phyloP scores from a whole-genome alignment of 1,139 yeast species.

The Yamadazyma siamensis region DNA sequence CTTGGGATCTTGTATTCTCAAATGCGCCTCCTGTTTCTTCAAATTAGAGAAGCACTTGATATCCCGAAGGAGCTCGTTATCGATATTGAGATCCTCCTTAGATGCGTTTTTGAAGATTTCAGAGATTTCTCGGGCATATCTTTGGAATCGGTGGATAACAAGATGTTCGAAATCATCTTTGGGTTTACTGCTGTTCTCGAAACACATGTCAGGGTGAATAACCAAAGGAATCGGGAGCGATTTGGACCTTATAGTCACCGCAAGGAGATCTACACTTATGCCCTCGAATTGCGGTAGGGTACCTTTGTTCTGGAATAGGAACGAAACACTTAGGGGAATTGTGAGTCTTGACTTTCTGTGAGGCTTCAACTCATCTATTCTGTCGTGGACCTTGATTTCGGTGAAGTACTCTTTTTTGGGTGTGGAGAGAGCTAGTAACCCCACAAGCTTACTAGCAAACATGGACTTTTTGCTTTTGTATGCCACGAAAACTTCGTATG shows the following conservation, averaged over 20 bases:
- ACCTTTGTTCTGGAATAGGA: conserved; percentile 13
- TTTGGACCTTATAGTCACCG: conserved; percentile 31
- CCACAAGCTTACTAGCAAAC: conserved; percentile 30
- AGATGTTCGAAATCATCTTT: conserved; percentile 31
- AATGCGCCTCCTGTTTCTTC: conserved; percentile 22
- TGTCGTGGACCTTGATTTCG: conserved; percentile 6
- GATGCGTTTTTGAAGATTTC: conserved; percentile 25
- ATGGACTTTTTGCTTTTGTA: conserved; percentile 30
- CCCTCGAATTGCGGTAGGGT: conserved; percentile 20
- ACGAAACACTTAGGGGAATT: conserved; percentile 27
- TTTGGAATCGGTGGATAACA: conserved; percentile 30
- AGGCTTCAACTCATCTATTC: conserved; percentile 7
- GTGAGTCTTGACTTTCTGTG: conserved; percentile 14
- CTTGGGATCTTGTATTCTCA: conserved; percentile 16
- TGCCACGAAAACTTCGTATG: conserved; percentile 31
- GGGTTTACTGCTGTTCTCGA: conserved; percentile 28
- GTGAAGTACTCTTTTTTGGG: conserved; percentile 27
- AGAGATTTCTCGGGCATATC: conserved; percentile 28
- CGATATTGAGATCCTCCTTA: conserved; percentile 22
- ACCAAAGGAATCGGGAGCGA: conserved; percentile 36
- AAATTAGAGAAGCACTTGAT: conserved; percentile 35
- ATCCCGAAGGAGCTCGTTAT: conserved; percentile 23
- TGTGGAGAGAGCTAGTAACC: conserved; percentile 31
- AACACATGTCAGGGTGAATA: conserved; percentile 34
- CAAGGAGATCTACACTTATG: conserved; percentile 29